A percentile compares a stretch with the other conserved stretches of the same genome.
Evolutionary conservation across 345 rosid genomes (phyloP).

Genomic region (Sonneratia caseolaris): DNA sequence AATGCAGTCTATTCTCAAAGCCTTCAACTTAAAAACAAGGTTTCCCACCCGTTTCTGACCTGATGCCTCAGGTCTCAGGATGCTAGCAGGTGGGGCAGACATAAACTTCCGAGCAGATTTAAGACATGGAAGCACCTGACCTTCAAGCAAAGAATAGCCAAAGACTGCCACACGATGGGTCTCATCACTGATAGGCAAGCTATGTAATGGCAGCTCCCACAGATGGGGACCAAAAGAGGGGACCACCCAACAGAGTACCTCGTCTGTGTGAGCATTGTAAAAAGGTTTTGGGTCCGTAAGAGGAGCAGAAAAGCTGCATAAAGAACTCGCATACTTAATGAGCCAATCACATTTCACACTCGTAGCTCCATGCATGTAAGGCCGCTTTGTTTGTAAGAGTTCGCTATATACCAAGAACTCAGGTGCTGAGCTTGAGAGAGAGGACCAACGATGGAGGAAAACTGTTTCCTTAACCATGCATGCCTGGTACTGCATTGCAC

Average conservation of each 20-base stretch:
- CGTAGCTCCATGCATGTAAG: constrained; percentile 84
- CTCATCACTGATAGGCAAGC: constrained; percentile 20
- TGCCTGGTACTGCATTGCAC: constrained; percentile 52
- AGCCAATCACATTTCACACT: constrained; percentile 74
- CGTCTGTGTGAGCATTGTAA: constrained; percentile 47
- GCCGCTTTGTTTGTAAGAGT: constrained; percentile 54
- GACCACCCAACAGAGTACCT: constrained; percentile 41
- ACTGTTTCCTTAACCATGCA: constrained; percentile 59
- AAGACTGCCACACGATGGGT: constrained; percentile 41
- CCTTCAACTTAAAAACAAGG: constrained; percentile 41
- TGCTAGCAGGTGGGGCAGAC: constrained; percentile 48
- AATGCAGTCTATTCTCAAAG: constrained; percentile 34
- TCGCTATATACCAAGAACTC: constrained; percentile 80
- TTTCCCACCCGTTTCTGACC: constrained; percentile 60
- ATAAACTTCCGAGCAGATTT: constrained; percentile 27
- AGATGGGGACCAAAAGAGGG: constrained; percentile 59
- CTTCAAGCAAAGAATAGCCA: constrained; percentile 68
- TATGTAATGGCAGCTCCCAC: constrained; percentile 66
- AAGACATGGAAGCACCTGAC: constrained; percentile 67
- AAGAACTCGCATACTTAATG: constrained; percentile 44
- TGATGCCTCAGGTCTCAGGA: constrained; percentile 45
- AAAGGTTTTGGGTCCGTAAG: constrained; percentile 52
- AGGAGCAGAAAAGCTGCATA: constrained; percentile 48
- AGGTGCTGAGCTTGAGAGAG: constrained; percentile 56
- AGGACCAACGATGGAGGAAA: constrained; percentile 72